These are phyloP conservation scores for Trametes elegans DNA, from an alignment of 768 basidiomycete genomes.

Conservation along the genomic window DNA sequence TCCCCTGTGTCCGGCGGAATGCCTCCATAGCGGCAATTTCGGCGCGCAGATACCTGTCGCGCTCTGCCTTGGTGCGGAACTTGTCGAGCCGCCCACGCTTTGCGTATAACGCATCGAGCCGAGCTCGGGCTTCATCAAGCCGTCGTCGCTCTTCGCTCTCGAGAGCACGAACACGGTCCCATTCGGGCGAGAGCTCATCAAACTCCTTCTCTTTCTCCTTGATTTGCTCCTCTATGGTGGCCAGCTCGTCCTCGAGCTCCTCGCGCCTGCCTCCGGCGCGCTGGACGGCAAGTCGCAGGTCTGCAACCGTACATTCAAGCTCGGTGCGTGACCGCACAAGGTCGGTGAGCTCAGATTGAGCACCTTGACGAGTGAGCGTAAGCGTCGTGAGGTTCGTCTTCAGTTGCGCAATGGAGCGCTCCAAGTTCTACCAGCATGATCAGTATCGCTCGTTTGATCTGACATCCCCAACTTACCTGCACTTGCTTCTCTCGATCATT, in stretches of 20 bases:
- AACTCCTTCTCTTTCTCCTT: slow-evolving; percentile 59
- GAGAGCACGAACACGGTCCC: slow-evolving; percentile 53
- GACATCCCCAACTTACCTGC: slow-evolving; percentile 48
- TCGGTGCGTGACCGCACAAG: slow-evolving; percentile 83
- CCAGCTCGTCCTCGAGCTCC: slow-evolving; percentile 64
- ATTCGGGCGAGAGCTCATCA: slow-evolving; percentile 64
- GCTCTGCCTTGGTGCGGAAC: slow-evolving; percentile 79
- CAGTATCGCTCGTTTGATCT: not conserved
- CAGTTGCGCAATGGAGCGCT: slow-evolving; percentile 65
- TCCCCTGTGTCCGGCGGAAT: slow-evolving; percentile 54
- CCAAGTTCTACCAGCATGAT: slow-evolving; percentile 52
- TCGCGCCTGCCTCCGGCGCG: slow-evolving; percentile 64
- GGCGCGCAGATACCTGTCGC: slow-evolving; percentile 79
- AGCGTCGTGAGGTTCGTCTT: slow-evolving; percentile 73
- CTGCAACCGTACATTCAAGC: slow-evolving; percentile 78
- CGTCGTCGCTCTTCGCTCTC: slow-evolving; percentile 58
- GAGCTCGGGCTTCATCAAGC: slow-evolving; percentile 73
- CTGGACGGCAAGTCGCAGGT: slow-evolving; percentile 66
- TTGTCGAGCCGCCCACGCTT: slow-evolving; percentile 89
- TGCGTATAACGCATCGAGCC: slow-evolving; percentile 72
- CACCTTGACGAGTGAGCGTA: slow-evolving; percentile 66
- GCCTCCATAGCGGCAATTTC: slow-evolving; percentile 72
- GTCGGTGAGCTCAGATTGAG: slow-evolving; percentile 82
- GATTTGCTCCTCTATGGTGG: slow-evolving; percentile 57
- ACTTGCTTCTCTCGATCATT: slow-evolving; percentile 82